Evolutionary conservation across 306 rosid species (phyloP), one percentile per base, ranked within the genome.

Genomic region (Quercus engelmannii): DNA sequence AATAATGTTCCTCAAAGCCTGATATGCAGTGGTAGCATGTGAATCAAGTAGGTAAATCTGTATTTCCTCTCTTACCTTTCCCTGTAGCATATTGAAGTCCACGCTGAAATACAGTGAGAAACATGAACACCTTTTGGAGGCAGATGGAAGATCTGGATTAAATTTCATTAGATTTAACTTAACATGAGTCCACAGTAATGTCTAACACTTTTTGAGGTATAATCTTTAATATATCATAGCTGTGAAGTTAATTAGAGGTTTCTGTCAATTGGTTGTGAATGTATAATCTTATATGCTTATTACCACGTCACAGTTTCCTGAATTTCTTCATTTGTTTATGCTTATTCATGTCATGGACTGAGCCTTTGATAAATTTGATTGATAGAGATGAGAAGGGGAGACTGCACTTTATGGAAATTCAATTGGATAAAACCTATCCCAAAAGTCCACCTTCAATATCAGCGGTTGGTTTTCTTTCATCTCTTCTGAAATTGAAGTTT

Each of bases 401-500:
- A 74, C 23, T 41, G 69, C 83, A 81, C 72, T 17, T 69, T 61
- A 17, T 78, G 74, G 85, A 85, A 63, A 74, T 85, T 74, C 80
- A 78, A 11, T 62, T 85, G 71, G 83, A 85, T 46, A 71, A 51
- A 74, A 19, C 75, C 76, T 83, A 85, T 72, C 85, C 88, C 73
- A 78, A 61, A 67, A 75, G 61, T 38, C 79, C 86, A 55, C 86
- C 88, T 49, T 71, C 83, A 15, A 59, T 85, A 62, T 85, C 86
- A 65, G 83, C 86, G 18, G 88, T 78, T 63, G 41, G 78, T 71
- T 38, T 74, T 61, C 58, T 78, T 33, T 18, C 49, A 30, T 46
- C 21, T 25, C 9, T n/a, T 43, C 3, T 6, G 10, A 55, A 14
- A 20, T 78, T 75, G 56, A 72, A 15, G 12, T 61, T 57, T 52